A percentile compares a stretch with the other conserved stretches of the same genome.
phyloP scores from a whole-genome alignment of 2,329 filamentous ascomycete genomes.

The Colletotrichum melonis region DNA sequence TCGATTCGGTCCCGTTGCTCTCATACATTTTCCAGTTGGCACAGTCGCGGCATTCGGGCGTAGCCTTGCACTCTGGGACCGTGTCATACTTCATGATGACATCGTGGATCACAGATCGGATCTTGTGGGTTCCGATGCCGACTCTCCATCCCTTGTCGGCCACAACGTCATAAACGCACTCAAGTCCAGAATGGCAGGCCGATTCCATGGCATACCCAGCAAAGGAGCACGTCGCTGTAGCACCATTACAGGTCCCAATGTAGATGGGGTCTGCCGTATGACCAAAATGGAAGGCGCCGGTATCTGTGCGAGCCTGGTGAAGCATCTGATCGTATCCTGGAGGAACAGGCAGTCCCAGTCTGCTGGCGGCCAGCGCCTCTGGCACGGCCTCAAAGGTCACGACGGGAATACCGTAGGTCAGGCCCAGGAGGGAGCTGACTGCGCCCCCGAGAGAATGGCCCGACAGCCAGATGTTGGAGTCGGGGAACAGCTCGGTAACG shows the following conservation, averaged over 20 bases:
- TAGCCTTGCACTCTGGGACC: slow-evolving; percentile 80
- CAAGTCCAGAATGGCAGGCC: slow-evolving; percentile 87
- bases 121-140: slow-evolving; percentile 90
- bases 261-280: slow-evolving; percentile 96
- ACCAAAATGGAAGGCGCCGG: slow-evolving; percentile 89
- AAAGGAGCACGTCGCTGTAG: slow-evolving; percentile 88
- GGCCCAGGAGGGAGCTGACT: slow-evolving; percentile 85
- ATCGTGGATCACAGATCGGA: slow-evolving; percentile 87
- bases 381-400: slow-evolving; percentile 94
- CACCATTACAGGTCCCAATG: slow-evolving; percentile 92
- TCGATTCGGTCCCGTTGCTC: slow-evolving; percentile 86
- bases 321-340: slow-evolving; percentile 79
- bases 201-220: slow-evolving; percentile 95
- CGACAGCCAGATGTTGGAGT: slow-evolving; percentile 86
- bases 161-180: slow-evolving; percentile 94
- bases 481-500: slow-evolving; percentile 87
- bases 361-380: slow-evolving; percentile 86
- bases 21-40: slow-evolving; percentile 94
- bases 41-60: slow-evolving; percentile 88
- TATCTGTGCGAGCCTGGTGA: slow-evolving; percentile 78
- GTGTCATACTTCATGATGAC: slow-evolving; percentile 86
- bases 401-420: slow-evolving; percentile 92
- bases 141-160: slow-evolving; percentile 92
- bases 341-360: slow-evolving; percentile 86
- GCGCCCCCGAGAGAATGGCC: slow-evolving; percentile 95